Evolutionary conservation across 139 green algal species (phyloP).

Genomic region (Chlamydomonas applanata): DNA sequence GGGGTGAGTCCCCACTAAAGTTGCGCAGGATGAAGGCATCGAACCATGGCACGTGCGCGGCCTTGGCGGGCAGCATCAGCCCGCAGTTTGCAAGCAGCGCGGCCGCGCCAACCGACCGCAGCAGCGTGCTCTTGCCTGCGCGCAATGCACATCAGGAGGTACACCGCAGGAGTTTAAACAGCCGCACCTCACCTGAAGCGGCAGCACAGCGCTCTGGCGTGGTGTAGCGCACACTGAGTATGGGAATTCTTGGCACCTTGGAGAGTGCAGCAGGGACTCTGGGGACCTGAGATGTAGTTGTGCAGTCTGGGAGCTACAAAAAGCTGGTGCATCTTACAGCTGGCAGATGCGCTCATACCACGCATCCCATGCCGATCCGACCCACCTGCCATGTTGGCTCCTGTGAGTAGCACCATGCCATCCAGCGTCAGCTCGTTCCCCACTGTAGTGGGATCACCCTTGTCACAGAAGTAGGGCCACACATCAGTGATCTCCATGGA

Average conservation of each 20-base stretch:
- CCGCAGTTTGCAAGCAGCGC: slow-evolving; percentile 82
- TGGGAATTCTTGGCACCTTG: too few species aligned
- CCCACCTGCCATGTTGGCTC: slow-evolving; percentile 8
- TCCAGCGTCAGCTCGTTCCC: not conserved
- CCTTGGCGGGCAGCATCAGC: slow-evolving; percentile 41
- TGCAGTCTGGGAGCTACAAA: not conserved
- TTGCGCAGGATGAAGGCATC: slow-evolving; percentile 22
- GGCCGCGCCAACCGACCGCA: slow-evolving; percentile 68
- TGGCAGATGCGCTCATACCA: not conserved
- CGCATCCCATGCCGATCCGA: not conserved
- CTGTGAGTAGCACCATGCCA: not conserved
- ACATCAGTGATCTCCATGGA: not conserved
- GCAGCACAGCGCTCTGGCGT: too few species aligned
- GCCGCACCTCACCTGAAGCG: too few species aligned
- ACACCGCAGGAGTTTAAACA: too few species aligned
- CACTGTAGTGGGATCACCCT: not conserved
- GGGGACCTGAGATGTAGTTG: too few species aligned
- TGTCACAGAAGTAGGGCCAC: not conserved
- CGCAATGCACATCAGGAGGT: too few species aligned
- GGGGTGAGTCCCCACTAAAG: slow-evolving; percentile 77
- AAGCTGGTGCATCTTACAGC: not conserved
- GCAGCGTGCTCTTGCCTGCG: slow-evolving; percentile 87
- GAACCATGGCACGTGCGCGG: slow-evolving; percentile 7
- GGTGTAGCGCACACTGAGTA: too few species aligned
- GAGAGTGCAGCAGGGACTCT: too few species aligned